phyloP scores from a whole-genome alignment of 176 grass and related monocot genomes.

The Aegilops bicornis region DNA sequence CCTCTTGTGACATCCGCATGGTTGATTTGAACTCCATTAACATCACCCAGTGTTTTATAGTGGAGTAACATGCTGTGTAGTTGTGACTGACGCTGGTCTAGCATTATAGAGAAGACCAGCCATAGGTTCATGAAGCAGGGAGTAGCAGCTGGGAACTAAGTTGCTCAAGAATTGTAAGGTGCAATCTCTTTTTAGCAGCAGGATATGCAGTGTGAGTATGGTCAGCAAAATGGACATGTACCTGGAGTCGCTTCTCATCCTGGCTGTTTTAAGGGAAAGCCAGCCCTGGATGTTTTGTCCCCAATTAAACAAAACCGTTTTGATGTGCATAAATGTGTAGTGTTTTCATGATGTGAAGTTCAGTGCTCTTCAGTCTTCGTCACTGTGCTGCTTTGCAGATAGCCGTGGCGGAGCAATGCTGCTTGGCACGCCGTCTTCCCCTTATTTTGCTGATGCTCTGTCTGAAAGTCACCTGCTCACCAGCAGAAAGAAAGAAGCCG shows the following conservation, averaged over 20 bases:
- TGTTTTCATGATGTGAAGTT: not conserved
- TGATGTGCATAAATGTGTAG: not conserved
- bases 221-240: not conserved
- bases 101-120: not conserved
- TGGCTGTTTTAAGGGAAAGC: not conserved
- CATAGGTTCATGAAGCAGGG: constrained; percentile 16
- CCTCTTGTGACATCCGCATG: not conserved
- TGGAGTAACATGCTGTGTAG: not conserved
- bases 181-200: not conserved
- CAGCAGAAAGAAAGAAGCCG: not conserved
- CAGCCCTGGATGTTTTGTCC: not conserved
- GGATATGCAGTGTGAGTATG: not conserved
- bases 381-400: not conserved
- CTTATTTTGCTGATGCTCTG: not conserved
- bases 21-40: not conserved
- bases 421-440: not conserved
- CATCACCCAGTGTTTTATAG: not conserved
- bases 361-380: not conserved
- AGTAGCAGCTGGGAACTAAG: not conserved
- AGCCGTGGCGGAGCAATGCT: not conserved
- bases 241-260: not conserved
- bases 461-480: not conserved
- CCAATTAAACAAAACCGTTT: not conserved
- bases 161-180: not conserved
- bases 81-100: not conserved